phyloP scores from a whole-genome alignment of 2,329 filamentous ascomycete species.

The Diaporthe capsici region DNA sequence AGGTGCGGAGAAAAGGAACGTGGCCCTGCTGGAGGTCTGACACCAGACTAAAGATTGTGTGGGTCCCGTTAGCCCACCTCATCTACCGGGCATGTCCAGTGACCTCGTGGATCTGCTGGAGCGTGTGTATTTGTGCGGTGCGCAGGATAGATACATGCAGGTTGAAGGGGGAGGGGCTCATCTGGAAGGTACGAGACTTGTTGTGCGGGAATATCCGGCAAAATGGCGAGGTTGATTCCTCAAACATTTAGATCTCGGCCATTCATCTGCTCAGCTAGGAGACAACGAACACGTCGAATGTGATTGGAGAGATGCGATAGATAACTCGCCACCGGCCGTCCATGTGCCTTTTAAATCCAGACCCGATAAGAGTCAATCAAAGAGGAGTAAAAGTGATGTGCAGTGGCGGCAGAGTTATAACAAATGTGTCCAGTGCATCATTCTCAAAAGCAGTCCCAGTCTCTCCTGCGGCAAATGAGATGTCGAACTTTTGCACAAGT shows the following conservation, averaged over 20 bases:
- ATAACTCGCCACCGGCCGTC: not conserved
- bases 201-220: not conserved
- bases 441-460: conserved; percentile 10
- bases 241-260: not conserved
- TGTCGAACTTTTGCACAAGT: conserved; percentile 27
- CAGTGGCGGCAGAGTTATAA: conserved; percentile 9
- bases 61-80: not conserved
- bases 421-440: conserved; percentile 5
- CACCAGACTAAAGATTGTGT: not conserved
- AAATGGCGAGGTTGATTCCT: not conserved
- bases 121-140: not conserved
- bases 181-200: not conserved
- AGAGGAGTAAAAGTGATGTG: not conserved
- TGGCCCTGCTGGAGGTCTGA: not conserved
- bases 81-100: conserved; percentile 25
- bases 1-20: conserved; percentile 19
- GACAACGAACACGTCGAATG: not conserved
- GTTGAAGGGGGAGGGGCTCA: not conserved
- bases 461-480: conserved; percentile 24
- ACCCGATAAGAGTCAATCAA: not conserved
- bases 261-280: not conserved
- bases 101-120: conserved; percentile 23
- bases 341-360: not conserved
- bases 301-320: not conserved
- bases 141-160: not conserved